Evolutionary conservation across 2,329 filamentous ascomycete genomes (phyloP).

Genomic region (Tolypocladium ovalisporum): DNA sequence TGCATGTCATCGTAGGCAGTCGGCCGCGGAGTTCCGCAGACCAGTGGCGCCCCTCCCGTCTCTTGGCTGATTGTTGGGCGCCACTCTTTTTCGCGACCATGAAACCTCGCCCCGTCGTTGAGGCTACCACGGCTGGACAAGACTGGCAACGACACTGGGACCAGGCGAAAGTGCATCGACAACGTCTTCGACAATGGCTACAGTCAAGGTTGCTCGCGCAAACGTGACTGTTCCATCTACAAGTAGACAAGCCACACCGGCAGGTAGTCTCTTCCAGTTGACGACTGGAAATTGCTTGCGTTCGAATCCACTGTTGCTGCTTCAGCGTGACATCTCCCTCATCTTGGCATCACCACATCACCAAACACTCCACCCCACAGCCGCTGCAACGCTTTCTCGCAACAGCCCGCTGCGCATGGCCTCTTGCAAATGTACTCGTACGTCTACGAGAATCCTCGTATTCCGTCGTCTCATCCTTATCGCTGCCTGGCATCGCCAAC

Average conservation of each 20-base stretch:
- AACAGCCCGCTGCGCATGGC: not conserved
- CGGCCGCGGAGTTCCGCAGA: not conserved
- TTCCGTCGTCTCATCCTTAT: not conserved
- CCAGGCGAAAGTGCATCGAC: too few species aligned
- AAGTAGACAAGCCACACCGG: not conserved
- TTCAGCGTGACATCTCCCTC: not conserved
- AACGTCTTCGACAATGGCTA: too few species aligned
- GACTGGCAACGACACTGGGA: too few species aligned
- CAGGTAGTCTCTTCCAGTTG: not conserved
- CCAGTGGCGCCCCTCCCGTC: not conserved
- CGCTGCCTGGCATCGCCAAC: not conserved
- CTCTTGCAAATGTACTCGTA: not conserved
- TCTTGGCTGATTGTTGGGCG: not conserved
- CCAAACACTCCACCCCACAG: not conserved
- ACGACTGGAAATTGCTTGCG: too few species aligned
- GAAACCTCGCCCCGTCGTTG: too few species aligned
- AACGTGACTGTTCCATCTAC: too few species aligned
- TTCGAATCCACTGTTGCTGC: not conserved
- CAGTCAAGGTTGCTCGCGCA: too few species aligned
- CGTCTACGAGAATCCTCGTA: not conserved
- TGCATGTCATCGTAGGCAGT: not conserved
- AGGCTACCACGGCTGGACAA: too few species aligned
- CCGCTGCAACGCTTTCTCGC: not conserved
- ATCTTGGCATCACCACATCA: not conserved
- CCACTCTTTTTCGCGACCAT: too few species aligned